Percentiles rank a stretch among this genome's conserved stretches.
Conservation (phyloP, 495 filamentous ascomycete species). For the Hypoxylon trugodes region DNA sequence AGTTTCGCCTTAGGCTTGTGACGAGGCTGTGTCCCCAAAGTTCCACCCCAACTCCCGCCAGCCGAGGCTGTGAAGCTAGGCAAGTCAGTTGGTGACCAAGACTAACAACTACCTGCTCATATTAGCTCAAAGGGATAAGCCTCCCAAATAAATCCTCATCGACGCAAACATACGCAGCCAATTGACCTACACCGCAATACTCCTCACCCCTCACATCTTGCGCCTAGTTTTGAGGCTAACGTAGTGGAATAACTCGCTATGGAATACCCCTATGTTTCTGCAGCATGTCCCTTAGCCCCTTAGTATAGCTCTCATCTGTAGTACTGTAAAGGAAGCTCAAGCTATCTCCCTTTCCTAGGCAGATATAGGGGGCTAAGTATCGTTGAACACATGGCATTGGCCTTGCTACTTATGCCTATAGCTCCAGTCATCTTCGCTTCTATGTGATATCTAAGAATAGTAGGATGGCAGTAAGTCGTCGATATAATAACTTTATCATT, state of each 20-base stretch:
- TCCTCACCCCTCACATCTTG: neutral
- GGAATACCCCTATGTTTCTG: no score
- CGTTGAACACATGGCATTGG: constrained; percentile 31
- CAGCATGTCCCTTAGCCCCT: no score
- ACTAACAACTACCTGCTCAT: no score
- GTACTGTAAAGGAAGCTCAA: constrained; percentile 36
- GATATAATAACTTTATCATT: neutral
- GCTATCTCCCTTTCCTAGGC: neutral
- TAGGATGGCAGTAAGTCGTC: neutral
- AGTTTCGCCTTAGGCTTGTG: neutral
- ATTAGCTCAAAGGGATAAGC: no score
- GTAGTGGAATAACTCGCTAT: no score
- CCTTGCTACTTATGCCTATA: constrained; percentile 24
- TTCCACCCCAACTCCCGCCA: constrained; percentile 14
- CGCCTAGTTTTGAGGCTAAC: no score
- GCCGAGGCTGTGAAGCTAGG: neutral
- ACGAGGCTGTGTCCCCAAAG: constrained; percentile 18
- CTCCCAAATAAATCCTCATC: no score
- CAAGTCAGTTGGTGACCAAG: no score
- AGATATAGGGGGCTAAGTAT: constrained; percentile 3
- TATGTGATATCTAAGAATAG: constrained; percentile 29
- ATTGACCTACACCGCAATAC: constrained; percentile 16
- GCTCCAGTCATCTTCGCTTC: constrained; percentile 12
- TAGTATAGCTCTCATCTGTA: constrained; percentile 56
- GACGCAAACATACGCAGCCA: neutral